Conservation (phyloP, 2,329 filamentous ascomycete species). For the Grosmannia huntii region DNA sequence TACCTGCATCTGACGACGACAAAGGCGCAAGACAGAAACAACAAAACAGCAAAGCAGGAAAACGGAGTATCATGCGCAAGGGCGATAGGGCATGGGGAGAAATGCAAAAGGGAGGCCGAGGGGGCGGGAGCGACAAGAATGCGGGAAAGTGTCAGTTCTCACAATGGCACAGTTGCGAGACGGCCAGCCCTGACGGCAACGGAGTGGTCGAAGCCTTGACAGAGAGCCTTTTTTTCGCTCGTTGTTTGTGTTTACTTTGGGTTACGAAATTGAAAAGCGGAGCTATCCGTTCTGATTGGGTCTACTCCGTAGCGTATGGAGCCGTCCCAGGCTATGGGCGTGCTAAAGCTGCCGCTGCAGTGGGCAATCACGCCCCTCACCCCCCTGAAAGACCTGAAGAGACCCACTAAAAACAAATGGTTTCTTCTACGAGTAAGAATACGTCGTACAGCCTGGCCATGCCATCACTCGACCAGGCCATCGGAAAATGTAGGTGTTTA, state of each 20-base stretch:
- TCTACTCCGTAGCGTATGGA: background rate
- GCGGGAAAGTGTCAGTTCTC: background rate
- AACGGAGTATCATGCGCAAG: background rate
- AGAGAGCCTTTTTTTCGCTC: background rate
- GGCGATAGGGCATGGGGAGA: background rate
- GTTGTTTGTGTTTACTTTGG: slow-evolving; percentile 1
- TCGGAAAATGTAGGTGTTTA: too few species aligned
- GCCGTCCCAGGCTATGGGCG: background rate
- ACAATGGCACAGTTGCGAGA: background rate
- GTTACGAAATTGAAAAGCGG: slow-evolving; percentile 1
- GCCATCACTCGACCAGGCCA: background rate
- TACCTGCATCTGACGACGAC: background rate
- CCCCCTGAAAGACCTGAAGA: background rate
- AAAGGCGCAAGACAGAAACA: background rate
- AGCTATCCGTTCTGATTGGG: background rate
- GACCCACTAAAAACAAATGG: background rate
- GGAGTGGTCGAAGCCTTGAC: background rate
- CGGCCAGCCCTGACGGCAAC: background rate
- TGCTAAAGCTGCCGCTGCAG: background rate
- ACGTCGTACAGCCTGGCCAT: background rate
- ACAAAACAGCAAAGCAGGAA: background rate
- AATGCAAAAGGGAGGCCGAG: background rate
- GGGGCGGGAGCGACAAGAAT: background rate
- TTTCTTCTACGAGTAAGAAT: too few species aligned
- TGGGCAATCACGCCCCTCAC: background rate